Evolutionary conservation across 441 rosid species (phyloP).

Genomic region (Jatropha multifida): DNA sequence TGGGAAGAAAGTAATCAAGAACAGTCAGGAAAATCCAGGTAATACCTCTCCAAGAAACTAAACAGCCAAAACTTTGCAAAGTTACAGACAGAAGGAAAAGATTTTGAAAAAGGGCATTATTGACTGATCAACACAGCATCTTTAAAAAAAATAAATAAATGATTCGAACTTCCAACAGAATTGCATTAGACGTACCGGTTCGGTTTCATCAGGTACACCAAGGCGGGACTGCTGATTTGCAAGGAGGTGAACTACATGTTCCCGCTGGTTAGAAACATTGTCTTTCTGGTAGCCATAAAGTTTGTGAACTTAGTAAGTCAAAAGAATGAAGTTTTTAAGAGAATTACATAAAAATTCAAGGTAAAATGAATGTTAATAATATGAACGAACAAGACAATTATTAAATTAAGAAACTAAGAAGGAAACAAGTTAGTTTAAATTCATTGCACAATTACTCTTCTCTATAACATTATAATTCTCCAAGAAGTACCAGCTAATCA

Average conservation of each 20-base stretch:
- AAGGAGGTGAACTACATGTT: constrained; percentile 91
- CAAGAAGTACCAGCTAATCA: background rate
- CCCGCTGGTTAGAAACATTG: constrained; percentile 95
- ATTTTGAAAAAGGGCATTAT: background rate
- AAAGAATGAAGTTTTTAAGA: background rate
- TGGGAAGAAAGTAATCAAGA: background rate
- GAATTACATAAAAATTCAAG: background rate
- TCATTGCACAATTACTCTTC: background rate
- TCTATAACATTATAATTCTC: background rate
- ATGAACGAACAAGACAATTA: background rate
- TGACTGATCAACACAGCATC: background rate
- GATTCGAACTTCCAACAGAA: background rate
- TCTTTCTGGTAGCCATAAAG: constrained; percentile 63
- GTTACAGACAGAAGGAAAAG: background rate
- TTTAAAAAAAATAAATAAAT: background rate
- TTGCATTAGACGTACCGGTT: constrained; percentile 60
- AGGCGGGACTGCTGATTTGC: constrained; percentile 93
- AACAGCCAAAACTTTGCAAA: background rate
- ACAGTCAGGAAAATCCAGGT: background rate
- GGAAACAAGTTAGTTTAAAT: background rate
- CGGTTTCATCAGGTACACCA: constrained; percentile 58
- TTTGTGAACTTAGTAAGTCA: constrained; percentile 10
- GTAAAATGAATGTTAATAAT: background rate
- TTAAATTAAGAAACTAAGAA: background rate
- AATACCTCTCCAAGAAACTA: background rate